Evolutionary conservation across 495 filamentous ascomycete genomes (phyloP).

Genomic region (Penicillium psychrofluorescens): DNA sequence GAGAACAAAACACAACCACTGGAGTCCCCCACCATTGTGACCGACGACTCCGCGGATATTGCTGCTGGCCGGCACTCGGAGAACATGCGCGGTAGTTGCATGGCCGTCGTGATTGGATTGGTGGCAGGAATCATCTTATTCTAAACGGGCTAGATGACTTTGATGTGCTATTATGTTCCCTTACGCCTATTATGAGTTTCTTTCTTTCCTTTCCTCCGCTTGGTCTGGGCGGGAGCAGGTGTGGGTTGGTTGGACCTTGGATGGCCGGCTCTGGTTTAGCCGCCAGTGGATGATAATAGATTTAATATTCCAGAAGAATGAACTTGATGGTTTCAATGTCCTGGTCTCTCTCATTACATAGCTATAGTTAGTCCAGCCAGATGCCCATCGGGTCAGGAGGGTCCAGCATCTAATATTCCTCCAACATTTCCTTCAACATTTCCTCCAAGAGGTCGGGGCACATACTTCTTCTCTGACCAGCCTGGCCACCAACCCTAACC

Average conservation of each 20-base stretch:
- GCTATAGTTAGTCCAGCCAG: too few relatives aligned
- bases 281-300: slow-evolving; percentile 16
- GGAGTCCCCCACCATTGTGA: not conserved
- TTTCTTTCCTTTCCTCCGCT: not conserved
- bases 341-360: too few relatives aligned
- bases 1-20: not conserved
- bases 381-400: too few relatives aligned
- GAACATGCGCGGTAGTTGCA: slow-evolving; percentile 30
- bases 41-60: slow-evolving; percentile 19
- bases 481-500: too few relatives aligned
- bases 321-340: too few relatives aligned
- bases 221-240: slow-evolving; percentile 3
- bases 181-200: slow-evolving; percentile 19
- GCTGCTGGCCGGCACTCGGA: slow-evolving; percentile 20
- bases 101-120: slow-evolving; percentile 37
- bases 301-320: not conserved
- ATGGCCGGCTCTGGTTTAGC: slow-evolving; percentile 21
- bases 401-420: too few relatives aligned
- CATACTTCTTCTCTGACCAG: too few relatives aligned
- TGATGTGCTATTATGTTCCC: slow-evolving; percentile 4
- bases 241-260: slow-evolving; percentile 6
- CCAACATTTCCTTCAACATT: too few relatives aligned
- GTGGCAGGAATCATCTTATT: slow-evolving; percentile 39
- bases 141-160: slow-evolving; percentile 4
- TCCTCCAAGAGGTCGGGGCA: too few relatives aligned